These are phyloP conservation scores for Aquilaria yunnanensis DNA, from an alignment of 345 rosid genomes.

Conservation along the genomic window DNA sequence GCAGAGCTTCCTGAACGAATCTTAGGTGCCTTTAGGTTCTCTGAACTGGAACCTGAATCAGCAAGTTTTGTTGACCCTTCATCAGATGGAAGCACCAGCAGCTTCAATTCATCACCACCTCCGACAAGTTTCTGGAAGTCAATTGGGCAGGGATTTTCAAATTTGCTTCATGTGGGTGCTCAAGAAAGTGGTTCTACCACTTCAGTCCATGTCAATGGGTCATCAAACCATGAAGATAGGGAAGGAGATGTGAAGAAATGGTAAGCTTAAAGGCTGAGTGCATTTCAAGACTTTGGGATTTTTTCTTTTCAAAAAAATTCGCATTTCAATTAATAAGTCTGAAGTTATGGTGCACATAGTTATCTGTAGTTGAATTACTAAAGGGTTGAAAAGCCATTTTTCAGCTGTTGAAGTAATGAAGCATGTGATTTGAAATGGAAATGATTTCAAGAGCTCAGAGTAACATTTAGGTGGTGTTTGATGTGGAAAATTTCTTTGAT, in stretches of 20 bases:
- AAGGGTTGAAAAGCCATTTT: no score
- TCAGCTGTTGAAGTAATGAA: no score
- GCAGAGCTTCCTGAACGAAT: slow-evolving; percentile 87
- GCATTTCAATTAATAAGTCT: no score
- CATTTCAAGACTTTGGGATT: no score
- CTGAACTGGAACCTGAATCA: slow-evolving; percentile 64
- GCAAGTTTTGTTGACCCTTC: slow-evolving; percentile 39
- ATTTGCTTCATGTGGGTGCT: slow-evolving; percentile 51
- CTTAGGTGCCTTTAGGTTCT: slow-evolving; percentile 78
- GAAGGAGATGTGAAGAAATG: slow-evolving; percentile 32
- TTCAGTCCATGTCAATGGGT: slow-evolving; percentile 28
- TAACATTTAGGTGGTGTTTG: no score
- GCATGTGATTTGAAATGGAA: no score
- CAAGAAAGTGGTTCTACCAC: slow-evolving; percentile 33
- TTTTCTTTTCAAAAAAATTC: no score
- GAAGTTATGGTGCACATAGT: no score
- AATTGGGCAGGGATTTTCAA: slow-evolving; percentile 72
- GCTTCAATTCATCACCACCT: slow-evolving; percentile 35
- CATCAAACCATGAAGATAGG: slow-evolving; percentile 21
- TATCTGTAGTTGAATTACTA: no score
- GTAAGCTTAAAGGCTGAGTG: slow-evolving; percentile 24
- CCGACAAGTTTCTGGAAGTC: slow-evolving; percentile 76
- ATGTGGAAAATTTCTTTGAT: no score
- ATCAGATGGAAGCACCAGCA: slow-evolving; percentile 13
- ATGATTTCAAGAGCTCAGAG: no score